Evolutionary conservation across 176 grass and related monocot genomes (phyloP).

Genomic region (Otatea glauca): DNA sequence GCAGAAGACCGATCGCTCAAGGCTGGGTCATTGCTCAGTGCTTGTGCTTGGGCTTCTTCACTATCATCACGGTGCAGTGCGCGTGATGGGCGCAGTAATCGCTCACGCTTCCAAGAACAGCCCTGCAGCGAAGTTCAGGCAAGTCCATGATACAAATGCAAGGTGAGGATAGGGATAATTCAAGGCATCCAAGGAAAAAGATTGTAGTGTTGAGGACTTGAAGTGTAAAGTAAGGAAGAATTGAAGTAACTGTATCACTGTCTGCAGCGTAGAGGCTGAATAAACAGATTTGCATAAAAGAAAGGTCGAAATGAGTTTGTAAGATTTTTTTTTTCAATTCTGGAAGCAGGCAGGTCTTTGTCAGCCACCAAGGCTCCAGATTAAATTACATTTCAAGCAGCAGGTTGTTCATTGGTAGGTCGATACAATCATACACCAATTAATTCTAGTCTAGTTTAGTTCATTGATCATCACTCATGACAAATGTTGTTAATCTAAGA

Average conservation of each 20-base stretch:
- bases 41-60: conserved; percentile 84
- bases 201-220: too few relatives aligned
- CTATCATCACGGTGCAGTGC: conserved; percentile 93
- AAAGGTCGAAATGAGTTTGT: not conserved
- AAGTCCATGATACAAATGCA: not conserved
- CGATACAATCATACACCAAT: not conserved
- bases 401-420: not conserved
- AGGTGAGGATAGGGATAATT: not conserved
- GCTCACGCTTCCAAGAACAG: conserved; percentile 86
- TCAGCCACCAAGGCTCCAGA: not conserved
- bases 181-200: not conserved
- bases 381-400: not conserved
- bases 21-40: conserved; percentile 7
- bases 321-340: not conserved
- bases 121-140: conserved; percentile 39
- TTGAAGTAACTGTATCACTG: not conserved
- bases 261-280: not conserved
- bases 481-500: not conserved
- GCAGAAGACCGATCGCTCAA: not conserved
- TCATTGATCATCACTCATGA: not conserved
- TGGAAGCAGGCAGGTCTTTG: not conserved
- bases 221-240: not conserved
- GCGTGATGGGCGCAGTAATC: conserved; percentile 90
- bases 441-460: not conserved
- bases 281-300: not conserved